These are phyloP conservation scores for Bolboschoenus planiculmis DNA, from an alignment of 176 grass and related monocot genomes.

Conservation along the genomic window DNA sequence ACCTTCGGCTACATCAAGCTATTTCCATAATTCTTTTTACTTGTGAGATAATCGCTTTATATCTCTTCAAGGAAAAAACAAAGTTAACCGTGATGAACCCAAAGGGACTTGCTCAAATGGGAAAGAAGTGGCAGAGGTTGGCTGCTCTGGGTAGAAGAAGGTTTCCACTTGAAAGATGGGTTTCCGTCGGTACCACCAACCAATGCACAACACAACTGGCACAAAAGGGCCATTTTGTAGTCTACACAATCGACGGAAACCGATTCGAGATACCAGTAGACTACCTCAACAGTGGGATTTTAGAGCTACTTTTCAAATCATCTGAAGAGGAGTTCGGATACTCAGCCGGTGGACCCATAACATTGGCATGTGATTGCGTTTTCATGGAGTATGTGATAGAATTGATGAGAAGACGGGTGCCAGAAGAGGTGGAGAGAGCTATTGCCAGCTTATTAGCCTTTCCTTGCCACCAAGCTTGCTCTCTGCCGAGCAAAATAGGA, in stretches of 20 bases:
- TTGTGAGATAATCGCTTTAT: background rate
- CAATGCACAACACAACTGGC: background rate
- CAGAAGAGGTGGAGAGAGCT: slow-evolving; percentile 10
- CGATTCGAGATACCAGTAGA: slow-evolving; percentile 21
- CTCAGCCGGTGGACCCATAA: background rate
- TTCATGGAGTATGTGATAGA: slow-evolving; percentile 17
- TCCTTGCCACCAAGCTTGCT: slow-evolving; percentile 12
- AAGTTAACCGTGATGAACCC: background rate
- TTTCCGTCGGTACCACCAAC: background rate
- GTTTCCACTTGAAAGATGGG: background rate
- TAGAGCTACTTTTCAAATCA: slow-evolving; percentile 16
- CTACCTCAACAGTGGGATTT: slow-evolving; percentile 19
- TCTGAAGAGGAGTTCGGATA: slow-evolving; percentile 28
- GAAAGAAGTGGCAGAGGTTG: slow-evolving; percentile 17
- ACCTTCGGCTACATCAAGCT: background rate
- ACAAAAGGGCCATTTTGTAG: slow-evolving; percentile 23
- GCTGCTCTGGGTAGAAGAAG: slow-evolving; percentile 14
- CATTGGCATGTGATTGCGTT: slow-evolving; percentile 14
- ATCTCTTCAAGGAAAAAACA: background rate
- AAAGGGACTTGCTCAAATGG: slow-evolving; percentile 19
- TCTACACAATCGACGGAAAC: slow-evolving; percentile 23
- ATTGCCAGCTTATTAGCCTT: slow-evolving; percentile 23
- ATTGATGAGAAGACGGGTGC: background rate
- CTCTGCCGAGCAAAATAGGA: background rate
- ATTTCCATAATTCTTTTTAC: background rate